These are phyloP conservation scores for Pinus albicaulis DNA, from an alignment of 75 land plant genomes.

Conservation along the genomic window DNA sequence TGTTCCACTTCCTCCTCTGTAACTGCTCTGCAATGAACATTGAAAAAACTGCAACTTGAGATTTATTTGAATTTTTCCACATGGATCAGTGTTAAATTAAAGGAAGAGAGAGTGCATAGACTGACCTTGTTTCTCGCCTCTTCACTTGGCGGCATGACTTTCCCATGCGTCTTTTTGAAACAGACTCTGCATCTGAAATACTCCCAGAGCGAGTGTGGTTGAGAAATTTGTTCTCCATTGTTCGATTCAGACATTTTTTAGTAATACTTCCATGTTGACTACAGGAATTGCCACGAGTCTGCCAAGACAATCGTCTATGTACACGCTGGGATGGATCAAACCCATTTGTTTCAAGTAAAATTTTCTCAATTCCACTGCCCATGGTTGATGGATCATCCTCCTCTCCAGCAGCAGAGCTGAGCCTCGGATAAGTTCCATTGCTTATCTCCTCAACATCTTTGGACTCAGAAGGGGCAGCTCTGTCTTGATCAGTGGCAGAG, in stretches of 20 bases:
- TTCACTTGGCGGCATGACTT: conserved; percentile 65
- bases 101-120: neutral
- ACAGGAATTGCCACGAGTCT: conserved; percentile 15
- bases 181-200: conserved; percentile 28
- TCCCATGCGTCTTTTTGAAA: conserved; percentile 39
- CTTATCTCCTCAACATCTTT: conserved; percentile 2
- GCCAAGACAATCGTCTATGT: conserved; percentile 51
- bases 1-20: conserved; percentile 3
- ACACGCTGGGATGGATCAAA: conserved; percentile 18
- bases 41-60: neutral
- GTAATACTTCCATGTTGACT: conserved; percentile 16
- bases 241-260: neutral
- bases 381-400: conserved; percentile 17
- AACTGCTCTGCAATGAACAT: neutral
- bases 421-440: neutral
- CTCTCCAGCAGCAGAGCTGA: conserved; percentile 4
- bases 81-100: neutral
- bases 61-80: neutral
- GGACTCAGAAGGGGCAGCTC: conserved; percentile 8
- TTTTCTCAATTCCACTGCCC: conserved; percentile 24
- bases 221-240: conserved; percentile 4
- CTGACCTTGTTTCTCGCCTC: conserved; percentile 38
- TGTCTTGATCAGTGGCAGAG: conserved; percentile 38
- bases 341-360: conserved; percentile 16
- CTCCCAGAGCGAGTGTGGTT: neutral